Conservation (phyloP, 2,329 filamentous ascomycete species). For the Neopestalotiopsis sp. region DNA sequence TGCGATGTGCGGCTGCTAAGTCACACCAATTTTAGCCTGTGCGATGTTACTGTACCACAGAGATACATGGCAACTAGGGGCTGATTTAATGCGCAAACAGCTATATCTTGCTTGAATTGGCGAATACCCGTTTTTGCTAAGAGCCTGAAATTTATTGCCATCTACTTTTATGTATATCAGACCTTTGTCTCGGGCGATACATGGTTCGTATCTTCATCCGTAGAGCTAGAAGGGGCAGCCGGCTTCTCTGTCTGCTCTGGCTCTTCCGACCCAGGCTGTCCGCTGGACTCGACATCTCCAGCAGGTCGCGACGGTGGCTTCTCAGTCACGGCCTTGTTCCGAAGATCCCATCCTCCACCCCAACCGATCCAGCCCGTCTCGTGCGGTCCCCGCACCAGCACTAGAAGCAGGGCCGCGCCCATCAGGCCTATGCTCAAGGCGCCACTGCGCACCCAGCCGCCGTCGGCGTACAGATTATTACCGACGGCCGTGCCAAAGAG, state of each 20-base stretch:
- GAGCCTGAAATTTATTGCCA: too few species aligned
- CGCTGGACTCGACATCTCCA: slow-evolving; percentile 3
- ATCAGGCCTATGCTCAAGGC: slow-evolving; percentile 37
- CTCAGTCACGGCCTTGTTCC: slow-evolving; percentile 22
- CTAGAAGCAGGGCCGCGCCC: slow-evolving; percentile 28
- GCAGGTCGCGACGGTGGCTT: slow-evolving; percentile 3
- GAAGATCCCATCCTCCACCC: slow-evolving; percentile 36
- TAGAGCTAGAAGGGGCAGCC: background rate
- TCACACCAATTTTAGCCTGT: too few species aligned
- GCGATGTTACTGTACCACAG: too few species aligned
- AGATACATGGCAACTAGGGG: too few species aligned
- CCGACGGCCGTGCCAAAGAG: slow-evolving; percentile 38
- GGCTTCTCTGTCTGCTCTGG: background rate
- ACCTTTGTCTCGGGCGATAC: background rate
- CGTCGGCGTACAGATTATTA: slow-evolving; percentile 36
- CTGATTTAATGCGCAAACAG: too few species aligned
- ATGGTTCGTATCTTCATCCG: background rate
- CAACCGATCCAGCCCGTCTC: slow-evolving; percentile 39
- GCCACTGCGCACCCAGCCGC: slow-evolving; percentile 37
- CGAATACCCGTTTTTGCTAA: too few species aligned
- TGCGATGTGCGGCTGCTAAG: too few species aligned
- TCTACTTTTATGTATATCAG: background rate
- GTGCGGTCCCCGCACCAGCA: slow-evolving; percentile 32
- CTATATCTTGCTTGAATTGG: too few species aligned
- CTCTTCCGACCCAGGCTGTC: background rate